Base-by-base conservation (phyloP, 2,329 filamentous ascomycete species). In the Herpotrichia juniperi region DNA sequence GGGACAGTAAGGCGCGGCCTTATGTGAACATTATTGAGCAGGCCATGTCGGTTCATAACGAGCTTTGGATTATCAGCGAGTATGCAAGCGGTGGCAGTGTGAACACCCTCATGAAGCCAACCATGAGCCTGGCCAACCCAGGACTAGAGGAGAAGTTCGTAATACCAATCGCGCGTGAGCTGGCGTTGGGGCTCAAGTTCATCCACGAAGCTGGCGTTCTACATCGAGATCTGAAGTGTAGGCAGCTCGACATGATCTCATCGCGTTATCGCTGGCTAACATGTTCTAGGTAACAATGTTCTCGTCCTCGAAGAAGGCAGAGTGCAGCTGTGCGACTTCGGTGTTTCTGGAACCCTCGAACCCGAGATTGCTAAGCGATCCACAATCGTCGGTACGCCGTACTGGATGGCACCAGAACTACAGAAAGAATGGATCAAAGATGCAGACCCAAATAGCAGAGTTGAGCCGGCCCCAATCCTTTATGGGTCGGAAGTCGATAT, bases 1-100 rank as follows among this genome's bases (percentile, higher is more conserved):
- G 87, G 64, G 87, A 90, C 59, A 88, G 83, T 59, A 87, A 86
- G 42, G 90, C 90, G 16, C 83, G 84, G 60, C 93, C 93, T 67
- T 94, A 94, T 71, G 87, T 96, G 75, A 94, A 93, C 69, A 83
- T 87, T 62, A 88, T 93, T 46, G 87, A 93, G 62, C 90, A 93
- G 59, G 89, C 89, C 4, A 81, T 93, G 17, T 86, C 89, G 8
- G 85, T 93, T 31, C 88, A 89, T 35, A 87, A 89, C 61, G 85
- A 90, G 54, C 87, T 96, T 77, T 96, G 91, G 91, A 90, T 94
- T 78, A 85, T 94, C 50, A 93, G 89, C 53, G 90, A 94, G 74
- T 92, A 93, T 72, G 93, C 90, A 63, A 89, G 88, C 5, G 91
- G 91, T 56, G 91, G 91, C 43, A 94, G 90, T 70, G 87, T 96